Evolutionary conservation across 2,329 filamentous ascomycete genomes (phyloP), one percentile per base, ranked within the genome.

Genomic region (Paecilomyces variotii): DNA sequence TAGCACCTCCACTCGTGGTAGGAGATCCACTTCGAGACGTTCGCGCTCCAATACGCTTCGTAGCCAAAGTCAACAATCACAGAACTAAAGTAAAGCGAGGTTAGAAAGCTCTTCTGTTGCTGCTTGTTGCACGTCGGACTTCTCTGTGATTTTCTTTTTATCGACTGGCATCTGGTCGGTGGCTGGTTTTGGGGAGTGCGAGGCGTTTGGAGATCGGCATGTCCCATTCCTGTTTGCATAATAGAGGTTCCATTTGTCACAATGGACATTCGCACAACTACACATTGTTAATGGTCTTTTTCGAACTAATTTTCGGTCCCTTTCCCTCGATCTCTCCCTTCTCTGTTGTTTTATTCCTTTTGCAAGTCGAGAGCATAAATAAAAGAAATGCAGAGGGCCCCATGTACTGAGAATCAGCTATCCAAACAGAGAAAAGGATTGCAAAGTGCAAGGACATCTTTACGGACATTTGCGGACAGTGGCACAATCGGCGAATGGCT

Each of bases 11-110:
- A 71, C 65, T 54, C 72, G 71, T 39, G 70, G 72, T 25, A 67
- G 69, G 57, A 65, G 73, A 32, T 76, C 74, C 5, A 64, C 68
- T 26, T 76, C 73, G 32, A 64, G 70, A 39, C 69, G 68, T 32
- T 74, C 73, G 51, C 69, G 71, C 53, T 74, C 74, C 14, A 73
- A 70, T 57, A 63, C 61, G 54, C 67, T 67, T 12, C 56, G 25
- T 34, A 72, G 70, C 57, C 68, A 70, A 34, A 30, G 35, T 12
- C 32, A 49, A 34, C 50, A 34, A 45, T 68, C 65, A 12, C 62
- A 63, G n/a, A 62, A 60, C 2, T 52, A 26, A 28, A 25, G 35
- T 6, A 4, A 12, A 6, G 35, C 14, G 12, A 39, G 11, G 14
- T 39, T n/a, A 39, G n/a, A 39, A 4, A 14, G 35, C n/a, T 39